Evolutionary conservation across 495 filamentous ascomycete species (phyloP).

Genomic region (Neurospora terricola): DNA sequence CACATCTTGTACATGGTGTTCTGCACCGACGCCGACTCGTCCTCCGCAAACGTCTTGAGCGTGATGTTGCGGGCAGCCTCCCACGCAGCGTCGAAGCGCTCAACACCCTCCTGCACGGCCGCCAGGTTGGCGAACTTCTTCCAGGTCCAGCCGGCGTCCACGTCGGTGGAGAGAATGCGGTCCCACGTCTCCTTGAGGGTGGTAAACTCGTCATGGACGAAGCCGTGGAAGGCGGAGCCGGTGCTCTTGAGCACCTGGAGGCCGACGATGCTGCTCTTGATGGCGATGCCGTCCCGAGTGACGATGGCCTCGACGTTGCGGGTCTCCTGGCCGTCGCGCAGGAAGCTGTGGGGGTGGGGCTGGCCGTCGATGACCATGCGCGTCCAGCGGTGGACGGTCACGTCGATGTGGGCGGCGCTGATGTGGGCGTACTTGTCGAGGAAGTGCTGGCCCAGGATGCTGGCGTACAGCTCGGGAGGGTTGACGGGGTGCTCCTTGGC

Average conservation of each 20-base stretch:
- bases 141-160: conserved; percentile 82
- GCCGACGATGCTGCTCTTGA: conserved; percentile 60
- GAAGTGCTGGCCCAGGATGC: conserved; percentile 79
- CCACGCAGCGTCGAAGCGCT: conserved; percentile 71
- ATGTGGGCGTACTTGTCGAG: conserved; percentile 81
- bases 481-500: conserved; percentile 91
- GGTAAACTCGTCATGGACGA: conserved; percentile 86
- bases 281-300: conserved; percentile 51
- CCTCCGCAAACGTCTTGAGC: conserved; percentile 83
- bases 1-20: conserved; percentile 98
- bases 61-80: conserved; percentile 68
- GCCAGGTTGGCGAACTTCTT: conserved; percentile 53
- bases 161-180: conserved; percentile 87
- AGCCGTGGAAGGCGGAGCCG: conserved; percentile 93
- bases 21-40: conserved; percentile 87
- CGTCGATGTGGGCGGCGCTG: conserved; percentile 64
- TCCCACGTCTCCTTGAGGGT: conserved; percentile 86
- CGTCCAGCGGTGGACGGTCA: conserved; percentile 84
- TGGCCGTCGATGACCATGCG: conserved; percentile 79
- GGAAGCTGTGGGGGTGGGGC: conserved; percentile 94
- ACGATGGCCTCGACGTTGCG: conserved; percentile 60
- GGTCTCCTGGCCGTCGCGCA: conserved; percentile 80
- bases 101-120: conserved; percentile 53
- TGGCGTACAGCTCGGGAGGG: conserved; percentile 86
- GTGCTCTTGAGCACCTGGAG: conserved; percentile 93